These are phyloP conservation scores for Tuber magnatum DNA, from an alignment of 495 filamentous ascomycete genomes.

Conservation along the genomic window DNA sequence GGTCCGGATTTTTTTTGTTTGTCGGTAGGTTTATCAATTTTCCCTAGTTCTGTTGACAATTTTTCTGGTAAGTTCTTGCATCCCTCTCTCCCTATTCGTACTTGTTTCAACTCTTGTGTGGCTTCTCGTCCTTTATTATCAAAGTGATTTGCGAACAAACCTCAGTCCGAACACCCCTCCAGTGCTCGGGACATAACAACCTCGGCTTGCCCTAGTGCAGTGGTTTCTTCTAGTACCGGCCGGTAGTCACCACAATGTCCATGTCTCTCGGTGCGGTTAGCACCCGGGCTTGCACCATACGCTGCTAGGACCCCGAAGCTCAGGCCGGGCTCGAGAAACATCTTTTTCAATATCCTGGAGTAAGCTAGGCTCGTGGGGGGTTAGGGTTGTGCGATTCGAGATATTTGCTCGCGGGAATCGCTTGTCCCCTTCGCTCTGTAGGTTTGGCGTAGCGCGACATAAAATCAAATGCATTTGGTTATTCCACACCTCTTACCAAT, in stretches of 20 bases:
- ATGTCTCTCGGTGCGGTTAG: neutral
- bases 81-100: neutral
- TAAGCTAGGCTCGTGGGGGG: neutral
- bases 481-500: neutral
- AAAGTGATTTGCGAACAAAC: neutral
- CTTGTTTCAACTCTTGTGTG: neutral
- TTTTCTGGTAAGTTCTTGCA: neutral
- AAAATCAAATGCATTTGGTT: neutral
- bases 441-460: neutral
- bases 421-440: too few species aligned
- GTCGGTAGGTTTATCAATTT: neutral
- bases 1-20: neutral
- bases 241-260: neutral
- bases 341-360: neutral
- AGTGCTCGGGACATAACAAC: neutral
- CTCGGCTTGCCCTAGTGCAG: neutral
- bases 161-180: neutral
- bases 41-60: neutral
- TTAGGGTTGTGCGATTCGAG: neutral
- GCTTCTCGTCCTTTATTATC: neutral
- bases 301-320: neutral
- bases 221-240: neutral
- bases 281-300: neutral
- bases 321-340: neutral
- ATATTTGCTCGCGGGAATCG: fast-evolving